Conservation (phyloP, 306 rosid species). For the Cicer pinnatifidum region DNA sequence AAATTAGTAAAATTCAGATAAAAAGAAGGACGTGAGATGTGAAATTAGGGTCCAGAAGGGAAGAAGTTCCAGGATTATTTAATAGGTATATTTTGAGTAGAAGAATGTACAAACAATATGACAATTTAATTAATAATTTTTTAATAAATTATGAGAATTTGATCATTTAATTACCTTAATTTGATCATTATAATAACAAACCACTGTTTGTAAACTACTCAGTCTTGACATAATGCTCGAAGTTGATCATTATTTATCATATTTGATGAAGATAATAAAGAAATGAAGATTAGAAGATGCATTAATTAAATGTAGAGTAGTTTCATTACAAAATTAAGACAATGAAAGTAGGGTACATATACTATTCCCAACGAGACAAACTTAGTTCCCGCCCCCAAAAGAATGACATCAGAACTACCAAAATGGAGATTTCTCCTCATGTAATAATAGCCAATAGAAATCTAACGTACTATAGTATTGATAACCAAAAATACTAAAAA, state of each 20-base stretch:
- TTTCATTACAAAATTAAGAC: constrained; percentile 45
- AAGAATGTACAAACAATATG: too few relatives aligned
- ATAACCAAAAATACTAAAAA: constrained; percentile 53
- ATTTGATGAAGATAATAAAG: background rate
- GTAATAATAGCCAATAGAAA: constrained; percentile 50
- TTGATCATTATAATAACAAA: background rate
- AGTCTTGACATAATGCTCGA: background rate
- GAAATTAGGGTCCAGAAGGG: too few relatives aligned
- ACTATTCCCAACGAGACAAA: constrained; percentile 50
- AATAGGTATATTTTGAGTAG: too few relatives aligned
- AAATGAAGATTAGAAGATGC: constrained; percentile 35
- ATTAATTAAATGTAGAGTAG: constrained; percentile 44
- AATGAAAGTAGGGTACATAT: constrained; percentile 46
- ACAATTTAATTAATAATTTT: too few relatives aligned
- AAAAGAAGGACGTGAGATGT: too few relatives aligned
- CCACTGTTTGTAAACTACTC: background rate
- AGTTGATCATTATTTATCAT: background rate
- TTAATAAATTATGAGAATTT: too few relatives aligned
- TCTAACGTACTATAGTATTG: constrained; percentile 52
- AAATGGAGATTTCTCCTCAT: constrained; percentile 59
- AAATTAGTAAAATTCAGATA: too few relatives aligned
- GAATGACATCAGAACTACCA: constrained; percentile 65
- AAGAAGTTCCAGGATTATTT: too few relatives aligned
- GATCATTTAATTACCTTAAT: too few relatives aligned
- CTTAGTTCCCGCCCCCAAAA: constrained; percentile 55